Evolutionary conservation across 345 rosid genomes (phyloP).

Genomic region (Salix exigua): DNA sequence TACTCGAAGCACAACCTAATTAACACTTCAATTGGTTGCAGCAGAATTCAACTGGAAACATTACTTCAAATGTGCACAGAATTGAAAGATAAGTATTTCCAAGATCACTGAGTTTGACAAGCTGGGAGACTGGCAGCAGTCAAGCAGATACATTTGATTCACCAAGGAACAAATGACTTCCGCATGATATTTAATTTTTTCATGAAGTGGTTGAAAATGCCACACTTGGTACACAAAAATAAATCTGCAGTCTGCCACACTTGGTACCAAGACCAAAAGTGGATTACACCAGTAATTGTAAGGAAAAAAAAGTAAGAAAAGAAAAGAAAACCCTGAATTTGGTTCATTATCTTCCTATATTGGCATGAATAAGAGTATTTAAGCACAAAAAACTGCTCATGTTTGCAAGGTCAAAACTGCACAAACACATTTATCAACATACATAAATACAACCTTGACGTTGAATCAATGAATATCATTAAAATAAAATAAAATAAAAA

Average conservation of each 20-base stretch:
- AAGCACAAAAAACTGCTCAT: background rate
- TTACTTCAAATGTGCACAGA: background rate
- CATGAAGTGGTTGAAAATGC: background rate
- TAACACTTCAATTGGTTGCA: background rate
- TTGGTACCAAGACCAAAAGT: background rate
- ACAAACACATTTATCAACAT: background rate
- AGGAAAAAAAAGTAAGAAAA: too few relatives aligned
- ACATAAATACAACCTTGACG: background rate
- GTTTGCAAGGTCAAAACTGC: background rate
- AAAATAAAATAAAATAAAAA: background rate
- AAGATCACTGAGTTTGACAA: background rate
- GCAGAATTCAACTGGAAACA: background rate
- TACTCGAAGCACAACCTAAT: background rate
- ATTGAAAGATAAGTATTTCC: background rate
- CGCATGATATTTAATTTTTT: background rate
- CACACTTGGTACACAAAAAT: background rate
- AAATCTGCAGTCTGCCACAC: background rate
- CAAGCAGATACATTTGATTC: background rate
- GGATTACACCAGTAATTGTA: background rate
- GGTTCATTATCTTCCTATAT: background rate
- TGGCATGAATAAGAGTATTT: background rate
- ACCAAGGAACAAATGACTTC: background rate
- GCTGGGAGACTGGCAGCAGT: background rate
- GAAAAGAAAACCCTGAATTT: background rate
- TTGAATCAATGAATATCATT: background rate